Evolutionary conservation across 805 yeast species (phyloP).

Genomic region (Groenewaldozyma salmanticensis): DNA sequence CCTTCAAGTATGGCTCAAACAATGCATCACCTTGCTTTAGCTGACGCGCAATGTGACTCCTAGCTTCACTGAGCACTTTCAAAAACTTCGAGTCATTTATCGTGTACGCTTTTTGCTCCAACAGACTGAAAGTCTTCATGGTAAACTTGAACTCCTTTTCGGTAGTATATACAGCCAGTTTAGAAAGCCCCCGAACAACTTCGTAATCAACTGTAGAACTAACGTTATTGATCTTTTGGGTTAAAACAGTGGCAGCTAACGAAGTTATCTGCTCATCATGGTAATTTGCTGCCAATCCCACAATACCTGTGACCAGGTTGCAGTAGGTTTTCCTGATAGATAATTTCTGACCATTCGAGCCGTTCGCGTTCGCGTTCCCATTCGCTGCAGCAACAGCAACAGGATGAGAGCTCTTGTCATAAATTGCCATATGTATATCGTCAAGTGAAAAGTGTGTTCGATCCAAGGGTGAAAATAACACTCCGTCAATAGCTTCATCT

Average conservation of each 20-base stretch:
- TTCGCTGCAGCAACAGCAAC: constrained; percentile 1
- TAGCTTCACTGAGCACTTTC: constrained; percentile 16
- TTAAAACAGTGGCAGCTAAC: constrained; percentile 68
- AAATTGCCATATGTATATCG: background rate
- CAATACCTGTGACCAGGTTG: constrained; percentile 60
- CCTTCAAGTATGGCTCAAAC: constrained; percentile 49
- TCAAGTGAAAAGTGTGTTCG: too few relatives aligned
- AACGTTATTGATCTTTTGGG: constrained; percentile 54
- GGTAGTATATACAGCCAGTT: constrained; percentile 50
- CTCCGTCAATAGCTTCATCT: constrained; percentile 18
- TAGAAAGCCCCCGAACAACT: constrained; percentile 52
- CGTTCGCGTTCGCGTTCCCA: background rate
- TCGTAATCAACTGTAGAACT: constrained; percentile 42
- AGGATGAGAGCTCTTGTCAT: background rate
- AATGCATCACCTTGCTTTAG: constrained; percentile 31
- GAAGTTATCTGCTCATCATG: constrained; percentile 65
- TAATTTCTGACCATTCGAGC: too few relatives aligned
- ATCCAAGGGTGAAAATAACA: constrained; percentile 4
- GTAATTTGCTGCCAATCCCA: constrained; percentile 55
- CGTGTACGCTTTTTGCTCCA: constrained; percentile 37
- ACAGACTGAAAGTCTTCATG: constrained; percentile 45
- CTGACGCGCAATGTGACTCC: constrained; percentile 11
- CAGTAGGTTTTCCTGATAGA: constrained; percentile 30
- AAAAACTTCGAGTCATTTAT: constrained; percentile 29
- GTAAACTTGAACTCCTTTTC: constrained; percentile 61